These are phyloP conservation scores for Nemania diffusa DNA, from an alignment of 2,329 filamentous ascomycete species.

Conservation along the genomic window DNA sequence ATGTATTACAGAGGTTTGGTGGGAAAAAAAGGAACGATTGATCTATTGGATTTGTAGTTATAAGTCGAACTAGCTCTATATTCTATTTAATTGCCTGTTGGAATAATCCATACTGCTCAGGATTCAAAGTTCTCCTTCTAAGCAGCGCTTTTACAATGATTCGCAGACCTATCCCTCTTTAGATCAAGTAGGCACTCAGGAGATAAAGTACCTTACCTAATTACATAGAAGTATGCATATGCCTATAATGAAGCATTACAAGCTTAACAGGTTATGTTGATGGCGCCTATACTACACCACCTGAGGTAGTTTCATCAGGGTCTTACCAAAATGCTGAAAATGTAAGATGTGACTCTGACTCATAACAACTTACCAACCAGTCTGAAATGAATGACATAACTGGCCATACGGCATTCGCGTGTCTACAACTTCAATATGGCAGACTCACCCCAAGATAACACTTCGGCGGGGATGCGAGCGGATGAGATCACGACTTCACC, in stretches of 20 bases:
- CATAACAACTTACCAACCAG: not conserved
- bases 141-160: not conserved
- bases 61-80: not conserved
- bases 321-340: not conserved
- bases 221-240: constrained; percentile 19
- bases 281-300: not conserved
- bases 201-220: not conserved
- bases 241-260: constrained; percentile 21
- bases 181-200: not conserved
- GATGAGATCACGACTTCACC: not conserved
- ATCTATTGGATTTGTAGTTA: not conserved
- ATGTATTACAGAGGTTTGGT: not conserved
- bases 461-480: not conserved
- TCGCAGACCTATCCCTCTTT: not conserved
- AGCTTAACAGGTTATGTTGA: not conserved
- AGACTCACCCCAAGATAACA: constrained; percentile 7
- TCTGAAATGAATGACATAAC: constrained; percentile 2
- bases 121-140: not conserved
- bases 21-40: not conserved
- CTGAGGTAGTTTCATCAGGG: not conserved
- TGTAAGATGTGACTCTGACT: constrained; percentile 16
- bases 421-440: constrained; percentile 16
- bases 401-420: not conserved
- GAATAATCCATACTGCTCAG: not conserved
- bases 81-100: not conserved